Evolutionary conservation across 1,139 yeast genomes (phyloP).

Genomic region (Nakaseomyces bracarensis): DNA sequence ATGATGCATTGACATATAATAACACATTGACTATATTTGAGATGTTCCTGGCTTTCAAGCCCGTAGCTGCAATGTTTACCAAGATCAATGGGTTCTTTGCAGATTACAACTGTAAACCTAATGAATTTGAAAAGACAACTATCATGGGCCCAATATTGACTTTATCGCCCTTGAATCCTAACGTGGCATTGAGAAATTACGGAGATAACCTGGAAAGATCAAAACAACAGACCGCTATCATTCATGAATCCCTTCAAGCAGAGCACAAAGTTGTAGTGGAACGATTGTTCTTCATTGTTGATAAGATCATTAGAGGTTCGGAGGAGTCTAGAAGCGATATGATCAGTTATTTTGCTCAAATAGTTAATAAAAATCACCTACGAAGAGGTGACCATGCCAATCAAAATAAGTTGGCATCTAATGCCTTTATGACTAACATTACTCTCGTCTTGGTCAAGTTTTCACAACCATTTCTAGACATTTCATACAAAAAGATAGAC

Average conservation of each 20-base stretch:
- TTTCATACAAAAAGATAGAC: constrained; percentile 56
- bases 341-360: constrained; percentile 58
- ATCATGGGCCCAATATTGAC: constrained; percentile 71
- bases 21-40: constrained; percentile 49
- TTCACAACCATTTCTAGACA: constrained; percentile 76
- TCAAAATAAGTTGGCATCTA: constrained; percentile 56
- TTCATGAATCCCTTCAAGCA: constrained; percentile 49
- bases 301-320: constrained; percentile 73
- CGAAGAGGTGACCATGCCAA: constrained; percentile 84
- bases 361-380: constrained; percentile 73
- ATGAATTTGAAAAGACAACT: constrained; percentile 51
- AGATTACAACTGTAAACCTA: constrained; percentile 34
- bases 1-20: constrained; percentile 44
- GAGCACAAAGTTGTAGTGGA: constrained; percentile 52
- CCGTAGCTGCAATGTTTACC: constrained; percentile 54
- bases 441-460: constrained; percentile 59
- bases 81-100: constrained; percentile 46
- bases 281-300: constrained; percentile 58
- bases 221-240: constrained; percentile 37
- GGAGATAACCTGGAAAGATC: constrained; percentile 36
- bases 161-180: constrained; percentile 61
- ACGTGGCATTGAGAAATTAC: constrained; percentile 42
- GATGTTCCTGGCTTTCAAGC: constrained; percentile 50
- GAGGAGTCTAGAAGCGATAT: constrained; percentile 53
- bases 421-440: constrained; percentile 77